Evolutionary conservation across 2,329 filamentous ascomycete genomes (phyloP).

Genomic region (Nectriaceae sp.): DNA sequence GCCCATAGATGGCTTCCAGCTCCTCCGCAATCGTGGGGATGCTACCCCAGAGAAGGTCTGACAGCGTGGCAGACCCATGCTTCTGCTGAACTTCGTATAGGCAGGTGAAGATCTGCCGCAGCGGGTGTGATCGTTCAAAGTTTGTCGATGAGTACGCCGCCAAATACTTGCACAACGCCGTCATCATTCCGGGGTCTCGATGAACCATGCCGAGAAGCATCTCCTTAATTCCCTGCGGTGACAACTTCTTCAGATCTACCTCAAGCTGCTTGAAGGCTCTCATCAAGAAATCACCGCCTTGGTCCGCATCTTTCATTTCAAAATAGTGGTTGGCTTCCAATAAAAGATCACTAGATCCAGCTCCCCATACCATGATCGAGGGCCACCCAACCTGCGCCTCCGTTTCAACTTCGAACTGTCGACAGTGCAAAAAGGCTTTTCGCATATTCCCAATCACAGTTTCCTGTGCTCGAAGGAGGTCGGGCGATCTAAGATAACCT

Average conservation of each 20-base stretch:
- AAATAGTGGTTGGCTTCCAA: constrained; percentile 46
- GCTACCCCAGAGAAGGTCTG: constrained; percentile 44
- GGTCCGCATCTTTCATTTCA: constrained; percentile 41
- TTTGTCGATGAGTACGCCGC: constrained; percentile 46
- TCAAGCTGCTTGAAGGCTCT: constrained; percentile 46
- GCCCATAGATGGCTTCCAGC: constrained; percentile 45
- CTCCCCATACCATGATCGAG: constrained; percentile 45
- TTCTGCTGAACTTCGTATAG: constrained; percentile 49
- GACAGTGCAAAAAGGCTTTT: constrained; percentile 46
- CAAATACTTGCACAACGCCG: constrained; percentile 47
- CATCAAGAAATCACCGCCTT: constrained; percentile 43
- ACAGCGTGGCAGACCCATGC: constrained; percentile 44
- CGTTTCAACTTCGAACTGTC: constrained; percentile 43
- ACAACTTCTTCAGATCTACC: constrained; percentile 43
- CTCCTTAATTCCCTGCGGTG: constrained; percentile 45
- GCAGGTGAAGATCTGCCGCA: constrained; percentile 45
- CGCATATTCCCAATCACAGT: constrained; percentile 45
- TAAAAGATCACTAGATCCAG: constrained; percentile 45
- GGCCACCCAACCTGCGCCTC: constrained; percentile 42
- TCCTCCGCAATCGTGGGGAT: constrained; percentile 45
- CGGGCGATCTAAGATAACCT: constrained; percentile 44
- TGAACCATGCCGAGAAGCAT: constrained; percentile 46
- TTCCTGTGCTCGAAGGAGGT: constrained; percentile 46
- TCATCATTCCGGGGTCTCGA: constrained; percentile 46
- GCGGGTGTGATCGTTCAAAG: constrained; percentile 44